These are phyloP conservation scores for Phlebiopsis gigantea DNA, from an alignment of 768 basidiomycete species.

Conservation along the genomic window DNA sequence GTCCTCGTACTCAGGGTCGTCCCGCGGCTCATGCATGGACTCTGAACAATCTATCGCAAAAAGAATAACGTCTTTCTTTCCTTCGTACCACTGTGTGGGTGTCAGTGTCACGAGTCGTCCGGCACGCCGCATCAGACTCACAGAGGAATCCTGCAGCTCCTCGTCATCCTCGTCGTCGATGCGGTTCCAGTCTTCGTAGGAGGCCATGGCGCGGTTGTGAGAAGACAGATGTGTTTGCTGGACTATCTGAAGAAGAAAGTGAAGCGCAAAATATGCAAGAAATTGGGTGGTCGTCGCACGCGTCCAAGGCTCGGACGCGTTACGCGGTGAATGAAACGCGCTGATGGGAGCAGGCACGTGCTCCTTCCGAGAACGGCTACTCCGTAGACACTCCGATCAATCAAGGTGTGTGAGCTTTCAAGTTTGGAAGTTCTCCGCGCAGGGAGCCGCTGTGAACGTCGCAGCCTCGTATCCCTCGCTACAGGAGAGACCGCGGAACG, in stretches of 20 bases:
- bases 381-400: neutral
- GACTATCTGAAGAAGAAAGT: neutral
- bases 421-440: constrained; percentile 4
- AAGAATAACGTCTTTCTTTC: constrained; percentile 81
- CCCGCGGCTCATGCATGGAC: constrained; percentile 76
- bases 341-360: constrained; percentile 2
- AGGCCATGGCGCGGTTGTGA: constrained; percentile 41
- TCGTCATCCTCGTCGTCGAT: constrained; percentile 80
- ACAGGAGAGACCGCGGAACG: neutral
- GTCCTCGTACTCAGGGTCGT: constrained; percentile 61
- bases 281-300: neutral
- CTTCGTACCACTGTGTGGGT: constrained; percentile 53
- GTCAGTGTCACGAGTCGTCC: neutral
- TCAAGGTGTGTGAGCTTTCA: no score
- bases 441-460: neutral
- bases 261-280: neutral
- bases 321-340: constrained; percentile 4
- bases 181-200: constrained; percentile 78
- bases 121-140: constrained; percentile 23
- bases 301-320: constrained; percentile 1
- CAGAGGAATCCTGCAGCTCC: constrained; percentile 68
- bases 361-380: neutral
- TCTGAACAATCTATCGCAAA: constrained; percentile 93
- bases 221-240: no score
- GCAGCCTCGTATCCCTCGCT: neutral